Evolutionary conservation across 352 stramenopile species (phyloP), one percentile per base, ranked within the genome.

Genomic region (Phytophthora podocarpi): DNA sequence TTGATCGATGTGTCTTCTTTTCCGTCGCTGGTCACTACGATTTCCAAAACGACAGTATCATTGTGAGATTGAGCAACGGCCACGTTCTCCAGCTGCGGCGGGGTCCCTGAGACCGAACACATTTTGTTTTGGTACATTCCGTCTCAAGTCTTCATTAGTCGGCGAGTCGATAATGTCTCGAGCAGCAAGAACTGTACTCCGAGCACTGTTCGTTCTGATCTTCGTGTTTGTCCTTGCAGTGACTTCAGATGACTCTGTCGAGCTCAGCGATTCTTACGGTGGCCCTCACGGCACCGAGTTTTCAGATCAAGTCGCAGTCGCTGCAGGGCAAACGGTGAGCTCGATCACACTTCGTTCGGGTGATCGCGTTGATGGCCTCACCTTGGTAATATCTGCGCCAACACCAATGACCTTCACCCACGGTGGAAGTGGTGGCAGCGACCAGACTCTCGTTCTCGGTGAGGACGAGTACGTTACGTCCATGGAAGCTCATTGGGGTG

Each of bases 271-370:
- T 42, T 48, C 23, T 18, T 74, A 64, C 13, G 65, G 65, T 15
- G 65, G 59, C 15, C 46, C 65, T 16, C 60, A 70, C 20, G 66
- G 66, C 6, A 57, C 0, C 5, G 42, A 67, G 8, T 74, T 74
- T 16, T 71, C 66, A 4, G 66, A 74, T 27, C 36, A 64, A 18
- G 57, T 64, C 31, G 55, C 61, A 0, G 64, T 52, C 23, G 65
- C 61, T 7, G 67, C 54, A 8, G 66, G 60, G 20, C 66, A 74
- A 45, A 60, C 23, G 0, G 54, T 74, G 3, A 64, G 15, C 12
- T 32, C 54, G 3, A 57, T 74, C 9, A 43, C 59, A 1, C 69
- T 73, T 28, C 41, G 58, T 12, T 39, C 51, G 5, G 52, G 34
- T 5, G 30, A 70, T 37, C 60, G 60, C 10, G 35, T 71, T 6